Percentiles rank a stretch among this genome's conserved stretches.
phyloP scores from a whole-genome alignment of 164 flowering plant species.

The Dillenia suffruticosa region DNA sequence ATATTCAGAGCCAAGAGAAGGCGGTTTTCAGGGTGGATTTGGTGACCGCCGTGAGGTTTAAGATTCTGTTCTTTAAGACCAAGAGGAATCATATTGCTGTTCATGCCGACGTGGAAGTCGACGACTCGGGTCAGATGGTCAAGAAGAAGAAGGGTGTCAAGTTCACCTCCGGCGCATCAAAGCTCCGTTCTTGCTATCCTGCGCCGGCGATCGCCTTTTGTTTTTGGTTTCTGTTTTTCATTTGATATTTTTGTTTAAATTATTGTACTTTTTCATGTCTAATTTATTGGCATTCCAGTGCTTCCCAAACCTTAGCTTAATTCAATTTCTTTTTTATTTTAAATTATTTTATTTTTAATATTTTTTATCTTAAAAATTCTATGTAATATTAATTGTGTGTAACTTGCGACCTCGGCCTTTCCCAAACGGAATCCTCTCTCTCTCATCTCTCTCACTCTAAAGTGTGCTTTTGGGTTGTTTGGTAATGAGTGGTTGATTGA shows the following conservation, averaged over 20 bases:
- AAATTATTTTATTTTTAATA: too few relatives aligned
- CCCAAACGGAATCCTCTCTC: too few relatives aligned
- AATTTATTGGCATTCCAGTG: too few relatives aligned
- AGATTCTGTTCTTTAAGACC: slow-evolving; percentile 43
- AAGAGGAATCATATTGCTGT: slow-evolving; percentile 29
- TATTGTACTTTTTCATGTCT: too few relatives aligned
- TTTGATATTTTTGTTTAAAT: not conserved
- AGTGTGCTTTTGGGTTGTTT: too few relatives aligned
- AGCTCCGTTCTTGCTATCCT: not conserved
- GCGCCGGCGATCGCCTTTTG: not conserved
- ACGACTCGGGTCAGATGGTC: slow-evolving; percentile 27
- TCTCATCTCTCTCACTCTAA: too few relatives aligned
- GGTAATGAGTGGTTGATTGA: too few relatives aligned
- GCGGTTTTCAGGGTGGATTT: slow-evolving; percentile 52
- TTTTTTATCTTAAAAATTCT: too few relatives aligned
- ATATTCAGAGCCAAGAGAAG: slow-evolving; percentile 18
- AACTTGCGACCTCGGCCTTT: too few relatives aligned
- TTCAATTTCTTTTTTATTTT: too few relatives aligned
- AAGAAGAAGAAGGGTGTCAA: slow-evolving; percentile 30
- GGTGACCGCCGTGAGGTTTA: slow-evolving; percentile 60
- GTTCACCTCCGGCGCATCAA: slow-evolving; percentile 32
- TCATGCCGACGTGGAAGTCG: slow-evolving; percentile 36
- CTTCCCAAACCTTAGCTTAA: too few relatives aligned
- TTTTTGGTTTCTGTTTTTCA: not conserved
- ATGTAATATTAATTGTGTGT: too few relatives aligned